Percentiles rank a stretch among this genome's conserved stretches.
Evolutionary conservation across 129 eudicot genomes (phyloP).

Genomic region (Helianthus tuberosus): DNA sequence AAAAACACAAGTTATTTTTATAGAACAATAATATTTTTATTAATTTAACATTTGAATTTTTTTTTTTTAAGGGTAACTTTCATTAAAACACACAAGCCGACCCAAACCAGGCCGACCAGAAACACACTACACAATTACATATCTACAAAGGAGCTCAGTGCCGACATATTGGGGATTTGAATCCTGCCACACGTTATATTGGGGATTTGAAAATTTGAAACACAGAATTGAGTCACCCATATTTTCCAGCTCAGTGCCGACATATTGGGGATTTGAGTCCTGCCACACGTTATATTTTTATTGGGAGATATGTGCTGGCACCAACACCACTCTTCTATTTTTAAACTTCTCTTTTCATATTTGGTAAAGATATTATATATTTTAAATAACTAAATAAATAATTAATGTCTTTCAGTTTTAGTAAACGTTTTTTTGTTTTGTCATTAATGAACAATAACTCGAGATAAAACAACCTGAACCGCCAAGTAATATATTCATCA

Average conservation of each 20-base stretch:
- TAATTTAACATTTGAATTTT: neutral
- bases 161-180: too few relatives aligned
- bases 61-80: too few relatives aligned
- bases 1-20: too few relatives aligned
- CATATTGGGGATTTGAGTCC: conserved; percentile 6
- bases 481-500: neutral
- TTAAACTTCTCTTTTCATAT: neutral
- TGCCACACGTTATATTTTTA: conserved; percentile 15
- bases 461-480: neutral
- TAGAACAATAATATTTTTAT: too few relatives aligned
- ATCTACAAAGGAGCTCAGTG: too few relatives aligned
- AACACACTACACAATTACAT: too few relatives aligned
- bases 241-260: conserved; percentile 12
- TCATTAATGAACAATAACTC: neutral
- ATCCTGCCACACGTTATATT: too few relatives aligned
- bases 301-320: conserved; percentile 26
- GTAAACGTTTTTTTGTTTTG: neutral
- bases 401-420: neutral
- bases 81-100: too few relatives aligned
- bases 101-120: too few relatives aligned
- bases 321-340: conserved; percentile 8
- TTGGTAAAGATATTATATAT: neutral
- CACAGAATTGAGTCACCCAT: conserved; percentile 2
- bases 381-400: neutral
- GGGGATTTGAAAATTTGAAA: conserved; percentile 5